phyloP scores from a whole-genome alignment of 139 green algal genomes.

The Haematococcus sp. region DNA sequence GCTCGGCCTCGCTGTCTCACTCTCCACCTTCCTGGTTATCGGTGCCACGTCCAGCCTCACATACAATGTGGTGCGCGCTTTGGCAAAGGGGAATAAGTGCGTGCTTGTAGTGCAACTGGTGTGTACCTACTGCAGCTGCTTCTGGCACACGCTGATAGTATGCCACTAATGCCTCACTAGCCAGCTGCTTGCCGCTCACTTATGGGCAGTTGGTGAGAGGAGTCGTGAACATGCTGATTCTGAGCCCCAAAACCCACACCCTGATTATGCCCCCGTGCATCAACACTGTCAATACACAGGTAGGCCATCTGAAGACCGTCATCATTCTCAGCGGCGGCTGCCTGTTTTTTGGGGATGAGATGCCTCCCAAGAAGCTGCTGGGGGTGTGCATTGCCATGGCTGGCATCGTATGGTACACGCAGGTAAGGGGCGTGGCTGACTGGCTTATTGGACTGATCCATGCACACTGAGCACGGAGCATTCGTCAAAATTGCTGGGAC shows the following conservation, averaged over 20 bases:
- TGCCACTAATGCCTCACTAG: background rate
- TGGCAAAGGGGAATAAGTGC: too few relatives aligned
- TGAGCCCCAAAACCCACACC: background rate
- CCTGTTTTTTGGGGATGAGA: constrained; percentile 81
- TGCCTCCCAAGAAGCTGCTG: constrained; percentile 71
- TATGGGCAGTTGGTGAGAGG: background rate
- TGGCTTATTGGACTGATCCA: background rate
- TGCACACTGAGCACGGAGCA: background rate
- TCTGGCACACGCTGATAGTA: too few relatives aligned
- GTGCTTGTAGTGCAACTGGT: too few relatives aligned
- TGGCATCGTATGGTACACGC: constrained; percentile 81
- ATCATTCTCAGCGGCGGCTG: constrained; percentile 81
- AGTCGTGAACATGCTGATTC: too few relatives aligned
- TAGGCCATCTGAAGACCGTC: constrained; percentile 80
- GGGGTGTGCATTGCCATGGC: constrained; percentile 74
- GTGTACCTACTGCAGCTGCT: too few relatives aligned
- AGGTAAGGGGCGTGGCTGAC: constrained; percentile 40
- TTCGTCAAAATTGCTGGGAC: background rate
- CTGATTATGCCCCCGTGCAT: background rate
- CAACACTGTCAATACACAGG: constrained; percentile 29
- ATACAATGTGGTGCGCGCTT: constrained; percentile 83
- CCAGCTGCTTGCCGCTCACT: background rate
- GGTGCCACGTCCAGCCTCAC: constrained; percentile 67
- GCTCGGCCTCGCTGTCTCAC: constrained; percentile 75
- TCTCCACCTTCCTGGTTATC: constrained; percentile 81